These are phyloP conservation scores for Capsella rubella DNA, from an alignment of 441 rosid genomes.

Conservation along the genomic window DNA sequence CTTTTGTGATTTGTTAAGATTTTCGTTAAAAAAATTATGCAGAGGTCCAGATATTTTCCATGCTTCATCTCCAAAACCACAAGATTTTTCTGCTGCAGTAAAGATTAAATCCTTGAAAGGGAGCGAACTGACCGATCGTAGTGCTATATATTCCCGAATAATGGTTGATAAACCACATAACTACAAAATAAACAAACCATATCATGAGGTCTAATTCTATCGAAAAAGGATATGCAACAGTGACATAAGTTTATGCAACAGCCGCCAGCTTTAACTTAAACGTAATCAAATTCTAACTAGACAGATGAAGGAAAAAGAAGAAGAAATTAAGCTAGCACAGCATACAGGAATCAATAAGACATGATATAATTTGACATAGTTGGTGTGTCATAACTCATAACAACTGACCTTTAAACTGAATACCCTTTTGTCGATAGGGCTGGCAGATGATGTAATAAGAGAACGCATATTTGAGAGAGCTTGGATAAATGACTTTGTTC, in stretches of 20 bases:
- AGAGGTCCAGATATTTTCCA: slow-evolving; percentile 85
- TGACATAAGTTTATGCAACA: slow-evolving; percentile 8
- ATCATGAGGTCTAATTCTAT: slow-evolving; percentile 4
- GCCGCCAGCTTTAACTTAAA: background rate
- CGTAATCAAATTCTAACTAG: background rate
- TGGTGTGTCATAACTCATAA: slow-evolving; percentile 5
- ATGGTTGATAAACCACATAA: slow-evolving; percentile 92
- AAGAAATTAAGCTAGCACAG: slow-evolving; percentile 15
- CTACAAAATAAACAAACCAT: slow-evolving; percentile 50
- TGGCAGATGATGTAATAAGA: slow-evolving; percentile 62
- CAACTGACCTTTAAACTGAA: slow-evolving; percentile 72
- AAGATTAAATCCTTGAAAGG: slow-evolving; percentile 93
- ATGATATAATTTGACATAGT: slow-evolving; percentile 5
- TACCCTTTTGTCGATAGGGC: slow-evolving; percentile 57
- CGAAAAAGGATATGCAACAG: background rate
- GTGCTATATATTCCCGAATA: slow-evolving; percentile 84
- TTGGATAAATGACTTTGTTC: slow-evolving; percentile 51
- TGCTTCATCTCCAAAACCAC: slow-evolving; percentile 63
- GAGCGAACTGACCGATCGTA: slow-evolving; percentile 75
- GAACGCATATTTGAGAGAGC: slow-evolving; percentile 61
- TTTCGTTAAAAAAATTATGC: slow-evolving; percentile 62
- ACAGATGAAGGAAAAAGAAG: background rate
- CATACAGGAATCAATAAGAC: background rate
- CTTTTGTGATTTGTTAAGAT: slow-evolving; percentile 80
- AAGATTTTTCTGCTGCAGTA: slow-evolving; percentile 58